Base-by-base conservation (phyloP, 352 stramenopile species). In the Thalassiosira exigua region DNA sequence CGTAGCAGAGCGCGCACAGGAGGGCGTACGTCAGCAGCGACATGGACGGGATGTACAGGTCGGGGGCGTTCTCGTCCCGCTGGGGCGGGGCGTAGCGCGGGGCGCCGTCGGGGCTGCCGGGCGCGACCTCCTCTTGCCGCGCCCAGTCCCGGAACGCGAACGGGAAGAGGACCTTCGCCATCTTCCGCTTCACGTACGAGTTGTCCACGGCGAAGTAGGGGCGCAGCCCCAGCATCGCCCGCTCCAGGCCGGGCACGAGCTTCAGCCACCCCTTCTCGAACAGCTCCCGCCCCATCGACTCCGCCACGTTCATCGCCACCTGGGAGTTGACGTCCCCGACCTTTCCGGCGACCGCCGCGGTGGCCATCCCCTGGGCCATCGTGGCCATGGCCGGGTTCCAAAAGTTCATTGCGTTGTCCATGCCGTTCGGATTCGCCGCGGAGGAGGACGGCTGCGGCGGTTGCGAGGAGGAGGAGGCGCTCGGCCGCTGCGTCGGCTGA, bases 11-110 rank as follows among this genome's bases (percentile, higher is more conserved):
- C 1, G 96, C 97, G 72, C 97, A 97, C 9, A 99, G 93, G 53
- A 99, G 85, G 52, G 98, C 98, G 86, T 99, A 99, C 17, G 97
- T 99, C 59, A 99, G 91, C 33, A 99, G 97, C n/a, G 96, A 94
- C 97, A 99, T 99, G 42, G 98, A 70, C 9, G 98, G 98, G 27
- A 99, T 95, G 86, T 99, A 99, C 27, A 99, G 86, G 88, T 99
- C 98, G 0, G 97, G 97, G 3, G 97, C 96, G 77, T 99, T 99
- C 66, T 97, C 92, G 84, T 99, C 98, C 36, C 93, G 81, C 42
- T 94, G 93, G 14, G 97, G 97, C n/a, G 96, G 91, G 41, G 94
- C 93, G 75, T 91, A 92, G 11, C 53, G 61, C 52, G 54, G 9
- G 29, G 68, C 69, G 4, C 39, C 65, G 39, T 81, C 69, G 4